Evolutionary conservation across 2,329 filamentous ascomycete species (phyloP), one percentile per base, ranked within the genome.

Genomic region (Pestalotiopsis sp.): DNA sequence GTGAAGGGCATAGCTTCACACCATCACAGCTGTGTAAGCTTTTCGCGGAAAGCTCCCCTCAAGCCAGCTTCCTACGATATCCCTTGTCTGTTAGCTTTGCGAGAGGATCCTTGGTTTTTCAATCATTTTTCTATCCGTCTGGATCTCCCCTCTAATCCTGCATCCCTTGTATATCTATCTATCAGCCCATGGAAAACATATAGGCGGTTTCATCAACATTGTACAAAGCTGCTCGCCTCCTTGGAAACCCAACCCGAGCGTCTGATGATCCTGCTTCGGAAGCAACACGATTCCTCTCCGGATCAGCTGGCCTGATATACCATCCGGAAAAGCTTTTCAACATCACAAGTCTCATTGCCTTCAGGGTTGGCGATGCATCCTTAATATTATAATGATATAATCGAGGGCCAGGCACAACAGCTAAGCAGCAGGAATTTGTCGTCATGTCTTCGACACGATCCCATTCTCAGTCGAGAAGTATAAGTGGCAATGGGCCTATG

Each of bases 391-490:
- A 68, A 70, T 76, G 73, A 67, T 67, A 76, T 76, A 73, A 58
- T 73, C 71, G 68, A 71, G 69, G 64, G 49, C 66, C 70, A 68
- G 49, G 63, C 71, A 67, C 66, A 63, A 20, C 27, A 39, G 17
- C 56, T 65, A 69, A 64, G 58, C 61, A 38, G 70, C 71, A 72
- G 71, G 68, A 39, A 63, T 65, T 69, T 72, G 74, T 52, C 45
- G 45, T 67, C 52, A 81, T 81, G 79, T 75, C 78, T 68, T 78
- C 78, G 45, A 71, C 73, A 59, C 76, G 76, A 63, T 68, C 72
- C 67, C 73, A 73, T 52, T 73, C 72, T 61, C 74, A 73, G 65
- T 72, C 72, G 65, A 75, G 75, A 69, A 73, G 72, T 66, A 71
- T 73, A 39, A 63, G 66, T 45, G 70, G 72, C 31, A 77, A 79